phyloP scores from a whole-genome alignment of 176 grass and related monocot species.

The Aegilops tauschii region DNA sequence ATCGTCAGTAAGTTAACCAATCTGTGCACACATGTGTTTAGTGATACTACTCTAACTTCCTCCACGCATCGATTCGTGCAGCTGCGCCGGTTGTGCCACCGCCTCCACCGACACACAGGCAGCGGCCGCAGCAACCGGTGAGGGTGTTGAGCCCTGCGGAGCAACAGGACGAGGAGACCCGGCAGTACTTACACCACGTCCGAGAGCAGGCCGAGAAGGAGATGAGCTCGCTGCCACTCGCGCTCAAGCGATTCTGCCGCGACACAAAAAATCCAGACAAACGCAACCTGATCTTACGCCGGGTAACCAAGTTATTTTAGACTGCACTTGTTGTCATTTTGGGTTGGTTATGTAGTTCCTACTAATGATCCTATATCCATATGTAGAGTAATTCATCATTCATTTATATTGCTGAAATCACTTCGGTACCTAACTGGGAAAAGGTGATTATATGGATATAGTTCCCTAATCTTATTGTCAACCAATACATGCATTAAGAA shows the following conservation, averaged over 20 bases:
- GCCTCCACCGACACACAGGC: too few species aligned
- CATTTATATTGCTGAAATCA: too few species aligned
- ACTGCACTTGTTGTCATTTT: neutral
- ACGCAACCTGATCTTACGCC: neutral
- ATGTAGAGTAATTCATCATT: too few species aligned
- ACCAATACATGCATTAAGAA: too few species aligned
- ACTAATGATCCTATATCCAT: too few species aligned
- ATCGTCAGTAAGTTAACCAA: too few species aligned
- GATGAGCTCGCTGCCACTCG: neutral
- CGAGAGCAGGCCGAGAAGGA: neutral
- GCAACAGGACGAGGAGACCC: neutral
- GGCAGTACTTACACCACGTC: neutral
- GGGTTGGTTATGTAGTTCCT: neutral
- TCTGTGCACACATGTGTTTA: neutral
- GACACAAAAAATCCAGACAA: neutral
- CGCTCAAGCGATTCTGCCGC: too few species aligned
- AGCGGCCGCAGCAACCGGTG: neutral
- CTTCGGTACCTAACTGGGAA: too few species aligned
- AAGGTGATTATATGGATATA: too few species aligned
- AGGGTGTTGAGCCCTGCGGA: neutral
- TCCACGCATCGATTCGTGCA: neutral
- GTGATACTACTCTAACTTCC: neutral
- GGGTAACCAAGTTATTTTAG: neutral
- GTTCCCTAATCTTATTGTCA: too few species aligned
- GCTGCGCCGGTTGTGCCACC: neutral